Percentiles rank a stretch among this genome's conserved stretches.
Conservation (phyloP, 2,329 filamentous ascomycete species). For the Huntiella abstrusa region DNA sequence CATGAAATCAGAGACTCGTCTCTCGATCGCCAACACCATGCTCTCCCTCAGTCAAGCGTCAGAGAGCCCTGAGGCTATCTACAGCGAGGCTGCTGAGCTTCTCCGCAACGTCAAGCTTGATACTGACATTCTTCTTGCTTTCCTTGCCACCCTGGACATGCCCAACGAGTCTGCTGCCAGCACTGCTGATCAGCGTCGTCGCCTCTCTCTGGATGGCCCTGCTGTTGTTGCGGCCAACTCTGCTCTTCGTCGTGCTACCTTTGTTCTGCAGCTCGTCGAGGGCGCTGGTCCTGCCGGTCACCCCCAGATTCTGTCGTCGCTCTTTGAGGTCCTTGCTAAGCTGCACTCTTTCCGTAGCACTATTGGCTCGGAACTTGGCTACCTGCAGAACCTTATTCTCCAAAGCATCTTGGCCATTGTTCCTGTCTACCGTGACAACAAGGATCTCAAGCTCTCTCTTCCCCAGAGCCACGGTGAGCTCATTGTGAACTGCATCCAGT, state of each 20-base stretch:
- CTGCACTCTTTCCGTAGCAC: conserved; percentile 69
- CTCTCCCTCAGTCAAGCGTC: conserved; percentile 39
- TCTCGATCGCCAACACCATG: conserved; percentile 40
- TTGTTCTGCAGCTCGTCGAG: conserved; percentile 78
- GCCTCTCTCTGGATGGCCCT: conserved; percentile 18
- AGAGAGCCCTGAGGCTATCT: conserved; percentile 15
- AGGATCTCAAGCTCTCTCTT: conserved; percentile 39
- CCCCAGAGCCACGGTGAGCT: conserved; percentile 73
- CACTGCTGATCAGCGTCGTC: conserved; percentile 47
- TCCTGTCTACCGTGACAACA: conserved; percentile 48
- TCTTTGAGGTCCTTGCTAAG: conserved; percentile 75
- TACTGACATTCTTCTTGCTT: conserved; percentile 49
- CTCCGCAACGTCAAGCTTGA: conserved; percentile 56
- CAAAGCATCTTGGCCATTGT: conserved; percentile 71
- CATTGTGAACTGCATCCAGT: conserved; percentile 84
- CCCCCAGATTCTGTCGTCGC: conserved; percentile 52
- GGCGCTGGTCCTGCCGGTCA: conserved; percentile 57
- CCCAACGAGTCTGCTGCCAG: conserved; percentile 43
- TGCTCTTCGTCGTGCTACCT: conserved; percentile 57
- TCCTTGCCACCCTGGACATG: conserved; percentile 56
- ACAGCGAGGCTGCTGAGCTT: conserved; percentile 46
- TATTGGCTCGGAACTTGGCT: conserved; percentile 71
- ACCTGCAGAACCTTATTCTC: conserved; percentile 71
- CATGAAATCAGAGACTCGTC: conserved; percentile 45
- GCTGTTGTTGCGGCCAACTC: conserved; percentile 16